phyloP scores from a whole-genome alignment of 2,329 filamentous ascomycete genomes.

The Botrytis fabae region DNA sequence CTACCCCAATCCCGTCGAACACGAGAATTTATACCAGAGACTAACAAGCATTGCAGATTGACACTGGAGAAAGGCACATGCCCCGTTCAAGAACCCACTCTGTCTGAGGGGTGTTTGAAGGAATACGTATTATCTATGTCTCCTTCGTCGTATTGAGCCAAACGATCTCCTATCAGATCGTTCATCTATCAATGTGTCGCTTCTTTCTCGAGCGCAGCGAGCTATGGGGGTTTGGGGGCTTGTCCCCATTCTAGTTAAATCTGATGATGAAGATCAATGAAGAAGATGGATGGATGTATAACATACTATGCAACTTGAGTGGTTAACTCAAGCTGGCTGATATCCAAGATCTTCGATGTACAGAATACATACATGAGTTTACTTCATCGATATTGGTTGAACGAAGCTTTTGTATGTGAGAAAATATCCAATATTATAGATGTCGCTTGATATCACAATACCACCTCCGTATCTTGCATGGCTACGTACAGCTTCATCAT shows the following conservation, averaged over 20 bases:
- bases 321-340: neutral
- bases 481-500: conserved; percentile 6
- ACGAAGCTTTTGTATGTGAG: neutral
- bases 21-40: neutral
- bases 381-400: neutral
- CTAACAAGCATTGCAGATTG: neutral
- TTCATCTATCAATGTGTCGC: neutral
- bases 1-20: neutral
- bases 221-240: neutral
- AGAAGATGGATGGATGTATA: neutral
- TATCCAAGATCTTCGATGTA: neutral
- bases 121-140: neutral
- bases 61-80: neutral
- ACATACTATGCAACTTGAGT: neutral
- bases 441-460: neutral
- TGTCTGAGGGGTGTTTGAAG: neutral
- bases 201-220: conserved; percentile 2
- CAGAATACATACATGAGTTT: neutral
- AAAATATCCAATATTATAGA: neutral
- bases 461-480: neutral
- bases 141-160: neutral
- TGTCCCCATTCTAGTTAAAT: neutral
- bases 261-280: neutral
- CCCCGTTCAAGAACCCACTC: neutral
- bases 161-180: neutral